Evolutionary conservation across 352 stramenopile genomes (phyloP), one percentile per base, ranked within the genome.

Genomic region (Thalassiosira mediterranea): DNA sequence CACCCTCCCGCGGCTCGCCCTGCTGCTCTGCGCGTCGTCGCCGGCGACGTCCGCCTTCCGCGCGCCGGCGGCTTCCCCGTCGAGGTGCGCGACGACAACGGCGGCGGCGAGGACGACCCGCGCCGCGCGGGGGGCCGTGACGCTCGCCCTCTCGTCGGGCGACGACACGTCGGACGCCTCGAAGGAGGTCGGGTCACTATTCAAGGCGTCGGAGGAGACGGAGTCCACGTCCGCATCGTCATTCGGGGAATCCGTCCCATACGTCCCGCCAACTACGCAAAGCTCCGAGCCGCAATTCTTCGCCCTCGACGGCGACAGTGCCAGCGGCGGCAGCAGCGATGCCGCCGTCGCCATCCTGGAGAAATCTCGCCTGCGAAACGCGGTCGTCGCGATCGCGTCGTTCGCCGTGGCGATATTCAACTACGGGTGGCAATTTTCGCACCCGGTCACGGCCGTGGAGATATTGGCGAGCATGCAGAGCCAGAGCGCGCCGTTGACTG

Each of bases 361-460:
- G 65, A 57, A 28, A 47, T 62, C 72, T n/a, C 42, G 38, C 53
- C 44, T 44, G 38, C 47, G 79, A 4, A 91, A 91, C 70, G 69
- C 86, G 15, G 31, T 54, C 1, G 84, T 89, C 0, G 81, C 83
- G 3, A 46, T 82, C 7, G 28, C 66, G 23, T 84, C 78, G 1
- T 66, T 90, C 64, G 42, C 56, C n/a, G 63, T 88, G 19, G 82
- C 86, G 8, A 49, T 92, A 8, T 23, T 76, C 2, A 85, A 87
- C 42, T 92, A 88, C 54, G 19, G 37, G 11, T 92, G 70, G 42
- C 74, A 89, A 72, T 90, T 73, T 21, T 76, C 76, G 3, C 86
- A 92, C 78, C 86, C 83, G 13, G 51, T 90, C 1, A 81, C 81
- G 48, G 65, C 81, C 3, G 48, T 92, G 29, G 67, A 86, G 59